Evolutionary conservation across 2,329 filamentous ascomycete genomes (phyloP), one percentile per base, ranked within the genome.

Genomic region (Parascedosporium putredinis): DNA sequence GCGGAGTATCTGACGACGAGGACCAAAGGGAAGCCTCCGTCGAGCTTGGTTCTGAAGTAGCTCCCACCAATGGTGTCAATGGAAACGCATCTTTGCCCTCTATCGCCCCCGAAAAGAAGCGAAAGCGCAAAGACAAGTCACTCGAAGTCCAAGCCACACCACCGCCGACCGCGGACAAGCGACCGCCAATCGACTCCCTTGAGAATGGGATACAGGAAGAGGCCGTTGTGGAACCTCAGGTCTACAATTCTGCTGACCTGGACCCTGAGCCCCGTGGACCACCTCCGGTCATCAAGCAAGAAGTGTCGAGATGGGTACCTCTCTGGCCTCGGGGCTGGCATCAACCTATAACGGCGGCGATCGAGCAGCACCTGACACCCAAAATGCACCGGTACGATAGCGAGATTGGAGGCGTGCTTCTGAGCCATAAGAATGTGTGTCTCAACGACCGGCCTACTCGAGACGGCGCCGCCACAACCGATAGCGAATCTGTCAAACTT

Each of bases 381-480:
- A 74, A 90, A 5, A 72, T 88, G 38, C 83, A 90, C 60, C 84
- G 80, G 57, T 93, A 90, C 67, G 85, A 87, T 52, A 77, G 84
- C 2, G 75, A 79, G 4, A 74, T 90, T 51, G 74, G 76, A 33
- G 87, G 86, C 50, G 82, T 93, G n/a, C 69, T 93, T 1, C 75
- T 93, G 33, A 78, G 78, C 47, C 91, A 88, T 70, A 73, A 71
- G 56, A 84, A 89, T 56, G 76, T 85, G 3, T 71, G 79, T 34
- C 66, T 93, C 4, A 79, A 80, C 1, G 78, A 83, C 53, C 62
- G 67, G 4, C 76, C 83, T 1, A 76, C 74, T 31, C 70, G 73
- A 38, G 60, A 62, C 7, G 67, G 69, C 33, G 68, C 69, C 20
- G 73, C 74, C 1, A 62, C 68, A 4, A 70, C 73, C 14, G 73